Evolutionary conservation across 306 rosid genomes (phyloP).

Genomic region (Trifolium repens): DNA sequence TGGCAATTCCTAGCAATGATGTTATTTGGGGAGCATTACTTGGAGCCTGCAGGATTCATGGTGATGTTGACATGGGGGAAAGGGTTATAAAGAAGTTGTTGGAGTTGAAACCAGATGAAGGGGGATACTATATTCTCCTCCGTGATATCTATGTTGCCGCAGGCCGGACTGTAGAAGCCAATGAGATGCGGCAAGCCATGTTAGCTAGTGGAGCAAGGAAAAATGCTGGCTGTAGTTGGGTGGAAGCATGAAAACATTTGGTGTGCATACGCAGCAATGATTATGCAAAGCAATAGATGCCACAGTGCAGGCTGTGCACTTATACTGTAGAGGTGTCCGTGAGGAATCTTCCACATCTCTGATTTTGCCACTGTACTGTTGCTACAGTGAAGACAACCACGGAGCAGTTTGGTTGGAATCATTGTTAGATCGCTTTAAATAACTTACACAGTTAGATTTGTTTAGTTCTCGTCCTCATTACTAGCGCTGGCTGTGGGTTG

Average conservation of each 20-base stretch:
- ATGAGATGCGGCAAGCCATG: conserved; percentile 56
- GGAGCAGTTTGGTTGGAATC: background rate
- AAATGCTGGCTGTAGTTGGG: conserved; percentile 60
- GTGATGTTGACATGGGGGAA: conserved; percentile 60
- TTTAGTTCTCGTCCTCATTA: background rate
- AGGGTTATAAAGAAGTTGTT: conserved; percentile 50
- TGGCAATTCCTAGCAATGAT: conserved; percentile 54
- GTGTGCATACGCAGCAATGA: background rate
- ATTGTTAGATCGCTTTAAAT: conserved; percentile 2
- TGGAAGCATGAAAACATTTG: conserved; percentile 42
- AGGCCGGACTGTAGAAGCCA: conserved; percentile 54
- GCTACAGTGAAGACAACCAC: background rate
- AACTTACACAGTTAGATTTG: background rate
- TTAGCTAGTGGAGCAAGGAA: conserved; percentile 54
- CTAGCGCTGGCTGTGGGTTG: background rate
- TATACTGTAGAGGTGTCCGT: conserved; percentile 3
- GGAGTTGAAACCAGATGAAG: conserved; percentile 67
- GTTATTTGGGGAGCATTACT: conserved; percentile 66
- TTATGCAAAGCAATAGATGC: conserved; percentile 21
- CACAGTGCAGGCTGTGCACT: conserved; percentile 15
- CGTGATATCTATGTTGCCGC: conserved; percentile 64
- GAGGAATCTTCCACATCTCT: conserved; percentile 6
- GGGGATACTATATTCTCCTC: conserved; percentile 63
- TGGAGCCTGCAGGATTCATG: conserved; percentile 60
- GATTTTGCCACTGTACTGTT: background rate